These are phyloP conservation scores for Hypoxylon sp. DNA, from an alignment of 2,329 filamentous ascomycete species.

Conservation along the genomic window DNA sequence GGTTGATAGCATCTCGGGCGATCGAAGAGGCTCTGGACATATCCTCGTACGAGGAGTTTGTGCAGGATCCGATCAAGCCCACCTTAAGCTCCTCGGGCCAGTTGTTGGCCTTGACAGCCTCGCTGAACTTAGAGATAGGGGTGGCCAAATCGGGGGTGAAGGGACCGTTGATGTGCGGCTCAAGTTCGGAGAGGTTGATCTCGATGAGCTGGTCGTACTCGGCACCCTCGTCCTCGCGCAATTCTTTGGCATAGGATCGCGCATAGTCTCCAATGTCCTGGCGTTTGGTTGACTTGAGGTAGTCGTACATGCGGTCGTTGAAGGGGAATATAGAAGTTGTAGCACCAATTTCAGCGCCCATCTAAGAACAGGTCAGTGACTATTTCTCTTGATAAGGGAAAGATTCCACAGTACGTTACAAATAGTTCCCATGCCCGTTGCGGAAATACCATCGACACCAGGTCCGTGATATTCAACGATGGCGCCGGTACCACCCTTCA, in stretches of 20 bases:
- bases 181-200: conserved; percentile 93
- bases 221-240: conserved; percentile 87
- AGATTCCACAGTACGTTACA: background rate
- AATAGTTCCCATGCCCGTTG: conserved; percentile 79
- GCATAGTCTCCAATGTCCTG: conserved; percentile 91
- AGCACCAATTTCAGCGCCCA: conserved; percentile 77
- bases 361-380: conserved; percentile 28
- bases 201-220: conserved; percentile 97
- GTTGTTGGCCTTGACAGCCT: conserved; percentile 91
- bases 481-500: conserved; percentile 96
- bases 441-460: conserved; percentile 79
- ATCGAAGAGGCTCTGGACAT: conserved; percentile 95
- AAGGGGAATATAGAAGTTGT: conserved; percentile 98
- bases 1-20: conserved; percentile 88
- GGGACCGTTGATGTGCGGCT: conserved; percentile 98
- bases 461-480: conserved; percentile 84
- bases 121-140: conserved; percentile 96
- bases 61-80: conserved; percentile 97
- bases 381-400: too few relatives aligned
- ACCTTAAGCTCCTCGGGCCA: conserved; percentile 98
- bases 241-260: conserved; percentile 84
- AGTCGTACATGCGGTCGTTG: conserved; percentile 98
- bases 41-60: conserved; percentile 87
- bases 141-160: conserved; percentile 99
- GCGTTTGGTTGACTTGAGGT: conserved; percentile 92